Percentiles rank a stretch among this genome's conserved stretches.
phyloP scores from a whole-genome alignment of 768 basidiomycete species.

The Symmetrospora coprosmae region DNA sequence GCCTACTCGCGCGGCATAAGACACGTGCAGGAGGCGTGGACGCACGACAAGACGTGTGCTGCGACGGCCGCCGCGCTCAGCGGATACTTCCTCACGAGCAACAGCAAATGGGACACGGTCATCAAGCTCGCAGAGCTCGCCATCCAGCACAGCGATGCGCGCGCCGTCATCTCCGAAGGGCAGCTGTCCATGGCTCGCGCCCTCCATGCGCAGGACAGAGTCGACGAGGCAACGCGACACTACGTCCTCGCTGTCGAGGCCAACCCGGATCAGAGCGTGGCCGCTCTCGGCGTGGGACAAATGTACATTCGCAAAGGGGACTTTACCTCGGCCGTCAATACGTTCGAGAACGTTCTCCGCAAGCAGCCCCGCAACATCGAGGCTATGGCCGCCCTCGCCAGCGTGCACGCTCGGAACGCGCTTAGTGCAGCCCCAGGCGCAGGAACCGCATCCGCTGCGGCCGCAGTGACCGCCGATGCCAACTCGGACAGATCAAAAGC shows the following conservation, averaged over 20 bases:
- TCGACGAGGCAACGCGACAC: conserved; percentile 38
- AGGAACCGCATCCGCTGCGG: conserved; percentile 46
- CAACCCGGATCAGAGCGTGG: conserved; percentile 50
- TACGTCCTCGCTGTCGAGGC: conserved; percentile 48
- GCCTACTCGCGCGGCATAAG: conserved; percentile 55
- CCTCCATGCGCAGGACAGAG: conserved; percentile 54
- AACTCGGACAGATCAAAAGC: conserved; percentile 58
- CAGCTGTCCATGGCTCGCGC: conserved; percentile 70
- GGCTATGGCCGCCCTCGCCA: conserved; percentile 76
- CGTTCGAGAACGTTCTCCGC: conserved; percentile 61
- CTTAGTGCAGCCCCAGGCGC: too few relatives aligned
- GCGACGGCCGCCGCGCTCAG: conserved; percentile 72
- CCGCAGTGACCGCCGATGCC: conserved; percentile 51
- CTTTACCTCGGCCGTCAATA: conserved; percentile 68
- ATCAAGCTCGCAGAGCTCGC: conserved; percentile 86
- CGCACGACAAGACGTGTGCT: conserved; percentile 55
- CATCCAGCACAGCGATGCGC: conserved; percentile 81
- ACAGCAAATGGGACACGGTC: conserved; percentile 46
- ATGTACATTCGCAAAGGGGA: conserved; percentile 74
- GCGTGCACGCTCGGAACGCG: conserved; percentile 67
- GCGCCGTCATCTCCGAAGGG: conserved; percentile 69
- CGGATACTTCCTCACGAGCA: conserved; percentile 57
- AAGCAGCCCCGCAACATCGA: conserved; percentile 49
- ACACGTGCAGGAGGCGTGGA: conserved; percentile 55
- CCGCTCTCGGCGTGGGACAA: conserved; percentile 71